Evolutionary conservation across 306 rosid species (phyloP).

Genomic region (Notholithocarpus densiflorus): DNA sequence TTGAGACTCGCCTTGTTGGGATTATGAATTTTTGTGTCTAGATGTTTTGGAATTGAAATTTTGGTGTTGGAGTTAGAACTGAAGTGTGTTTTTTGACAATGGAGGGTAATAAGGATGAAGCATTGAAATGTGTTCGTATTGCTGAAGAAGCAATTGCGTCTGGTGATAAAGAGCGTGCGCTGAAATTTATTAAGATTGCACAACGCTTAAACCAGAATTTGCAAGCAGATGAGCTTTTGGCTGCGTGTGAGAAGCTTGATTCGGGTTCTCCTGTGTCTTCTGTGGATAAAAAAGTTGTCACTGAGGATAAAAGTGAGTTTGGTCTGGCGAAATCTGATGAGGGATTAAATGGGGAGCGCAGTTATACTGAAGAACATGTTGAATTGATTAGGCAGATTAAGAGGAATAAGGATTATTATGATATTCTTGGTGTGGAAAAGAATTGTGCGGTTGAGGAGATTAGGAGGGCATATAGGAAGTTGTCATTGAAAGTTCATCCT

Average conservation of each 20-base stretch:
- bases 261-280: slow-evolving; percentile 34
- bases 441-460: slow-evolving; percentile 77
- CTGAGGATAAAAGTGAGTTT: slow-evolving; percentile 3
- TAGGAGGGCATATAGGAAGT: slow-evolving; percentile 77
- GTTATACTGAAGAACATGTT: slow-evolving; percentile 66
- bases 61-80: not conserved
- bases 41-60: slow-evolving; percentile 1
- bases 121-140: slow-evolving; percentile 60
- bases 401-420: slow-evolving; percentile 67
- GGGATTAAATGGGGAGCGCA: slow-evolving; percentile 45
- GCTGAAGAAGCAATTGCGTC: slow-evolving; percentile 75
- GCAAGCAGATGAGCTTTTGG: slow-evolving; percentile 45
- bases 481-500: slow-evolving; percentile 92
- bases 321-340: slow-evolving; percentile 17
- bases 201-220: slow-evolving; percentile 61
- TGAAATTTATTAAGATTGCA: slow-evolving; percentile 69
- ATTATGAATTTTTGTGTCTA: not conserved
- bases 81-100: slow-evolving; percentile 23
- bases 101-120: slow-evolving; percentile 97
- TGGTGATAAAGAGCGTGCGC: slow-evolving; percentile 76
- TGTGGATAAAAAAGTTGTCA: not conserved
- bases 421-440: slow-evolving; percentile 74
- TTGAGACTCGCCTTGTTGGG: not conserved
- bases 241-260: slow-evolving; percentile 45
- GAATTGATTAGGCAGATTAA: slow-evolving; percentile 65